Evolutionary conservation across 2,329 filamentous ascomycete species (phyloP), one percentile per base, ranked within the genome.

Genomic region (Fusarium chlamydosporum): DNA sequence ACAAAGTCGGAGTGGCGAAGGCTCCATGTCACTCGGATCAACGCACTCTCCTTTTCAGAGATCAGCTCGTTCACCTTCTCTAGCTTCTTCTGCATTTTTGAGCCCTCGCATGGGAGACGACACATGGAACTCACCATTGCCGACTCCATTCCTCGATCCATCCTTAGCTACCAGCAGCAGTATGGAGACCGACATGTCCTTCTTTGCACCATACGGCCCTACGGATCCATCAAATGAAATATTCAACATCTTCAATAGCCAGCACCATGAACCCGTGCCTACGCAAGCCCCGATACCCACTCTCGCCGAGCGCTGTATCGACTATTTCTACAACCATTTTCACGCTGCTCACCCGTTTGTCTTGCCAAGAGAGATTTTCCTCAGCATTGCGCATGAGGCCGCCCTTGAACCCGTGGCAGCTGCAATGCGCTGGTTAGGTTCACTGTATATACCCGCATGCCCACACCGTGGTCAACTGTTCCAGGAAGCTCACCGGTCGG

Each of bases 271-370:
- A n/a, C 34, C 51, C 27, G 31, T 71, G 26, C 58, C 70, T 43
- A 43, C 70, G 16, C 72, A 70, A 29, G 55, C 72, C 5, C 70
- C 75, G 2, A 61, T 72, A 45, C 66, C 72, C 35, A 82, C 80
- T 9, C 74, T 86, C 10, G 77, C 82, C 1, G 85, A 88, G 60
- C 82, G 84, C 31, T 88, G 86, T 71, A 76, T 88, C 31, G 84
- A 88, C 55, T 83, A 86, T 1, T 89, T 87, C 73, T 89, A 88
- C 67, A 81, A 82, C 63, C 81, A 86, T 70, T 89, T 89, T 70
- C 84, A 86, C 66, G 81, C 83, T 11, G 82, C 83, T 4, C 88
- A 89, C 70, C 88, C 87, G 3, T 86, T 89, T 70, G 81, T 85
- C 23, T 79, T 89, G 29, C 87, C 87, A 3, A 85, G 83, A 68